A percentile compares a stretch with the other conserved stretches of the same genome.
Conservation (phyloP, 75 land plant species). For the Picea glauca region DNA sequence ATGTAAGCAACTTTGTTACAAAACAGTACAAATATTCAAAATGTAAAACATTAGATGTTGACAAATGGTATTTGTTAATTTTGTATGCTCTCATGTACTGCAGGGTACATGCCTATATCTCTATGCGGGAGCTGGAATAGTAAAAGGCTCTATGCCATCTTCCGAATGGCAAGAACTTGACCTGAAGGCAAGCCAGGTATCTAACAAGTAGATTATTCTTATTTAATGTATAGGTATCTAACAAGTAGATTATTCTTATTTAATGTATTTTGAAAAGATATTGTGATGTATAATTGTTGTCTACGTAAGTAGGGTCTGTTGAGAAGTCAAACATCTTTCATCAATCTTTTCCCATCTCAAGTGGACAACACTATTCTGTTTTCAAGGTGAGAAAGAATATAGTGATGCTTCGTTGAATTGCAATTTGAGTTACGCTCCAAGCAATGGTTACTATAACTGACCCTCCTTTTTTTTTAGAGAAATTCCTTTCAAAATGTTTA, state of each 20-base stretch:
- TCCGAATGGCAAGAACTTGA: conserved; percentile 51
- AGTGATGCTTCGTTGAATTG: background rate
- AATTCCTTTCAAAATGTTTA: no score
- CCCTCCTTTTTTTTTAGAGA: no score
- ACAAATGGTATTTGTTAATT: background rate
- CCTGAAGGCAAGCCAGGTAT: conserved; percentile 43
- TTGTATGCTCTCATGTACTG: background rate
- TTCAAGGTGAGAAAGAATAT: background rate
- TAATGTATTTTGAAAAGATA: background rate
- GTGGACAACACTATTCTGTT: background rate
- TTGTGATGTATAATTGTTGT: background rate
- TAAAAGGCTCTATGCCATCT: conserved; percentile 28
- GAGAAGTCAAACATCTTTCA: background rate
- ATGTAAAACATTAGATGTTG: background rate
- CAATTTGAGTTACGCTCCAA: background rate
- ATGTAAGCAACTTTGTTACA: background rate
- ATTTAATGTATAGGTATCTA: background rate
- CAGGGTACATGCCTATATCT: conserved; percentile 34
- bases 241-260: background rate
- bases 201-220: background rate
- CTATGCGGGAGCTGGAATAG: conserved; percentile 57
- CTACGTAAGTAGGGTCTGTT: background rate
- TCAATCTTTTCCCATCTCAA: background rate
- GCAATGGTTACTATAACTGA: background rate
- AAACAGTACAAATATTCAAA: background rate